Base-by-base conservation (phyloP, 176 grass and related monocot genomes). In the Thinopyrum elongatum region DNA sequence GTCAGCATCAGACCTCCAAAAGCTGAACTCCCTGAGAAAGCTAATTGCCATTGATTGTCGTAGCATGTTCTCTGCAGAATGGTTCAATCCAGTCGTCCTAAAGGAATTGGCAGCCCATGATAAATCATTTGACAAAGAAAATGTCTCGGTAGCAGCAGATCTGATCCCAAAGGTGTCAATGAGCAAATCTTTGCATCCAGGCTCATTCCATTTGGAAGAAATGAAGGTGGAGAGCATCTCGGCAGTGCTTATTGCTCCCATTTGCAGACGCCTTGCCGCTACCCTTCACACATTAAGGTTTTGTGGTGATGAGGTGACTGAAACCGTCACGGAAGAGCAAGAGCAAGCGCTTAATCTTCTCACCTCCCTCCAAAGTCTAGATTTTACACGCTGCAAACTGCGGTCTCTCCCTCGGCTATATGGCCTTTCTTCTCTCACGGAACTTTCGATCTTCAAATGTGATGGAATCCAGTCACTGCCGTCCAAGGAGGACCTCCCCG, bases 21-120 rank as follows among this genome's bases (percentile, higher is more conserved):
- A 22, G 53, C 1, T 58, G 17, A 58, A 58, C 0, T 58, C 53
- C 53, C 53, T 58, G 7, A 58, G 53, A 58, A 3, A 1, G 1
- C 53, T 57, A 57, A 0, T 1, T 53, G 19, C 1, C 7, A 0
- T 3, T 3, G 2, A 0, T 1, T 9, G 53, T 1, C 2, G 0
- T 19, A 22, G 7, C 53, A 22, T 57, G 0, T 57, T 57, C 7
- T 57, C 53, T 22, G 53, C 19, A 57, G 53, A 57, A 57, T 57
- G 17, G 53, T 57, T 58, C 53, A 9, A 58, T 58, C 19, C 53
- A 58, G 53, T 58, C 19, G 2, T 22, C 53, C 19, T 58, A 0
- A 0, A 58, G 53, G 53, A 58, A 22, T 58, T 58, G 53, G 53
- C 53, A 21, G 19, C 2, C 19, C 19, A 22, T 58, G 53, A 58